These are phyloP conservation scores for Lentinus brumalis DNA, from an alignment of 768 basidiomycete genomes.

Conservation along the genomic window DNA sequence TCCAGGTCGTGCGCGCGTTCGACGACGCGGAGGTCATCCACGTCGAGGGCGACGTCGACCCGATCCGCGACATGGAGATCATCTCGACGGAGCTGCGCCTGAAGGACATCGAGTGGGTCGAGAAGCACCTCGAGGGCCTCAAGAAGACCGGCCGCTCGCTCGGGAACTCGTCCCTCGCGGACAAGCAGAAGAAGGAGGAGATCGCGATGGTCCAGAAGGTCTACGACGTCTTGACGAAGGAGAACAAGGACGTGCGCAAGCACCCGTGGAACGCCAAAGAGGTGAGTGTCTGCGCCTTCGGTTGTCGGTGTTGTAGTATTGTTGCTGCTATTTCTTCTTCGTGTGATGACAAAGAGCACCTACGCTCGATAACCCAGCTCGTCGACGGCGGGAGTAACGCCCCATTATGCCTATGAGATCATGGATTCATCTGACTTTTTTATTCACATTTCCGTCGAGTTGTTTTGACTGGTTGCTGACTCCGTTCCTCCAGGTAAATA, in stretches of 20 bases:
- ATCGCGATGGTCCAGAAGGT: conserved; percentile 88
- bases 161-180: conserved; percentile 78
- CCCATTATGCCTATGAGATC: conserved; percentile 40
- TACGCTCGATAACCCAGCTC: conserved; percentile 57
- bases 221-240: conserved; percentile 72
- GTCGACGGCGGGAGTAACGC: conserved; percentile 51
- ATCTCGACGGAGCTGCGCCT: conserved; percentile 92
- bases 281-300: conserved; percentile 48
- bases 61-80: conserved; percentile 95
- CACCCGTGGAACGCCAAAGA: conserved; percentile 96
- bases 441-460: conserved; percentile 32
- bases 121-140: conserved; percentile 80
- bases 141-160: conserved; percentile 75
- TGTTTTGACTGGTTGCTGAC: conserved; percentile 13
- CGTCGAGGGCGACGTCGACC: conserved; percentile 97
- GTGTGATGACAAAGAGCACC: conserved; percentile 51
- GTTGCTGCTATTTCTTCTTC: conserved; percentile 1
- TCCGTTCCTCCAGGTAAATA: conserved; percentile 25
- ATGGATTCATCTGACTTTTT: conserved; percentile 26
- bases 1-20: conserved; percentile 97
- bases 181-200: conserved; percentile 96
- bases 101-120: conserved; percentile 99
- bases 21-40: conserved; percentile 99
- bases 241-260: conserved; percentile 90
- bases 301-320: not conserved